Conservation (phyloP, 257 asterid genomes). For the Datura wrightii region DNA sequence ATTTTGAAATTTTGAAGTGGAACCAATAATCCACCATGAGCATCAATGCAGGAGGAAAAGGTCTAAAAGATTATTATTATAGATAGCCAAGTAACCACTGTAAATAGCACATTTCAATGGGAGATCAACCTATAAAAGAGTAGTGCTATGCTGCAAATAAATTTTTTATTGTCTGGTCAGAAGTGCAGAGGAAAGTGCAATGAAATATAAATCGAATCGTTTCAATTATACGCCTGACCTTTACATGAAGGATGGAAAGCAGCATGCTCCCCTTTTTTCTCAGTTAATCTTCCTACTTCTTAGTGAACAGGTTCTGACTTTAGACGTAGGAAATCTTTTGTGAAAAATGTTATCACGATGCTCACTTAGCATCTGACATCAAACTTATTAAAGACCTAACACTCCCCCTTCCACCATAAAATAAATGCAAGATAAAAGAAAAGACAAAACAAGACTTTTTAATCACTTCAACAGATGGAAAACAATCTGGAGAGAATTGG, state of each 20-base stretch:
- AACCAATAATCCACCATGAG: slow-evolving; percentile 3
- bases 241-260: not conserved
- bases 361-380: not conserved
- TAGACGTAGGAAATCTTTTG: not conserved
- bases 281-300: not conserved
- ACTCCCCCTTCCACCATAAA: not conserved
- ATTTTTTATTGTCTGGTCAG: not conserved
- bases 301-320: not conserved
- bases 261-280: not conserved
- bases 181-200: not conserved
- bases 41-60: not conserved
- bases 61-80: not conserved
- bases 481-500: not conserved
- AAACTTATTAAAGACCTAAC: not conserved
- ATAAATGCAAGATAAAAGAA: slow-evolving; percentile 1
- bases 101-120: not conserved
- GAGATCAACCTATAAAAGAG: not conserved
- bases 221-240: not conserved
- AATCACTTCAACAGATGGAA: slow-evolving; percentile 2
- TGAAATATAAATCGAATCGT: not conserved
- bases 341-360: not conserved
- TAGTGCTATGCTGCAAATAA: not conserved
- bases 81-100: not conserved
- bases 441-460: not conserved
- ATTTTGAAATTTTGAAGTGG: not conserved